Conservation (phyloP, 805 yeast species). For the Grigorovia humatica region DNA sequence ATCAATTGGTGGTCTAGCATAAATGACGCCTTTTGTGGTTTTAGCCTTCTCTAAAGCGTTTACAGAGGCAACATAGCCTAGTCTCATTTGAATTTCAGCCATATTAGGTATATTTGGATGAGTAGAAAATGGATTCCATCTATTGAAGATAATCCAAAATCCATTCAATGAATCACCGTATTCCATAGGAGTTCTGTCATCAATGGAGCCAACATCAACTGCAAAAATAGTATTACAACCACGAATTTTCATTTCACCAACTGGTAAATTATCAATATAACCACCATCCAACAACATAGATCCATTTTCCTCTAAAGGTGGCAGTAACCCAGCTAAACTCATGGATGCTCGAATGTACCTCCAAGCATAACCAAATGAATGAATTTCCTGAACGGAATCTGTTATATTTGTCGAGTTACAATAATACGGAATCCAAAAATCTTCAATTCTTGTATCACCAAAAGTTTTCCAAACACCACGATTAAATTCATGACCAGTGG, state of each 20-base stretch:
- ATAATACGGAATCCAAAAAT: conserved; percentile 84
- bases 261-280: conserved; percentile 87
- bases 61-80: conserved; percentile 92
- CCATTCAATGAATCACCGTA: conserved; percentile 94
- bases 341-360: conserved; percentile 89
- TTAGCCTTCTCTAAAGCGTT: conserved; percentile 87
- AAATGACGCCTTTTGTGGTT: conserved; percentile 70
- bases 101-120: conserved; percentile 86
- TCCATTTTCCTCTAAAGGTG: conserved; percentile 77
- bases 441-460: conserved; percentile 88
- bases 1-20: conserved; percentile 90
- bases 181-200: conserved; percentile 78
- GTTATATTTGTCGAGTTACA: conserved; percentile 93
- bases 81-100: conserved; percentile 88
- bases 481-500: conserved; percentile 95
- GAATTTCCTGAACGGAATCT: conserved; percentile 90
- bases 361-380: conserved; percentile 90
- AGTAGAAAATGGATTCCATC: conserved; percentile 81
- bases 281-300: conserved; percentile 95
- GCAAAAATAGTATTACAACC: conserved; percentile 87
- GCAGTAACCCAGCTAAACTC: conserved; percentile 90
- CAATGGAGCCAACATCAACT: conserved; percentile 91
- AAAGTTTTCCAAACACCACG: conserved; percentile 96
- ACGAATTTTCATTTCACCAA: conserved; percentile 76
- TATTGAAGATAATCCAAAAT: conserved; percentile 75